Base-by-base conservation (phyloP, 495 filamentous ascomycete genomes). In the Tuber umbilicatum region DNA sequence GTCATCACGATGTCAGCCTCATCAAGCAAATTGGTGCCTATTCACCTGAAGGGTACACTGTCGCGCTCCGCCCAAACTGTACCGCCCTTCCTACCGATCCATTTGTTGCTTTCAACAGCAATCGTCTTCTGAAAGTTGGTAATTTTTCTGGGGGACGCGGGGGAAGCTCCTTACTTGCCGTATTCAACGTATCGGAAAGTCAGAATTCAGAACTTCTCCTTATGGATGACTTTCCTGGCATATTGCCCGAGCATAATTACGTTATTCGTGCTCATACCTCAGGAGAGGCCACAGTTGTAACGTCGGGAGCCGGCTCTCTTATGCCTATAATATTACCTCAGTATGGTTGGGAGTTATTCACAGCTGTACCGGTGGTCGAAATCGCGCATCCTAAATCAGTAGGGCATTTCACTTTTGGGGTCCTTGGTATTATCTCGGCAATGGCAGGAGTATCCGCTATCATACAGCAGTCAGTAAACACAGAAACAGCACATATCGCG, bases 361-460 rank as follows among this genome's bases (percentile, higher is more conserved):
- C 89, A 2, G 89, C 92, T 0, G 91, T 90, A 74, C 91, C 92
- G 6, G 80, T 92, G 31, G 83, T 83, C 2, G 80, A 84, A 0
- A 90, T 94, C 77, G 83, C 84, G 2, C 82, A 88, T 9, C 81
- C 84, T 43, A 82, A 82, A 19, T 81, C 79, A 14, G 74, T 55
- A 64, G 82, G 82, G 55, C 80, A 75, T 40, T 84, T 85, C 5
- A 79, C 79, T 73, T 76, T 92, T 19, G 91, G 91, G 1, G 88
- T 91, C n/a, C 83, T 99, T 3, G 95, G 95, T 16, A 84, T 99
- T 5, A 76, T 97, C 37, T 92, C 87, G 23, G 97, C 97, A 82
- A 96, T 98, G 90, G 93, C 93, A 3, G 95, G 93, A 12, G 89
- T 90, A 2, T 94, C 92, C 0, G 95, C 93, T 0, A 85, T 97